These are phyloP conservation scores for Bryum argenteum DNA, from an alignment of 225 moss, liverwort and hornwort species.

Conservation along the genomic window DNA sequence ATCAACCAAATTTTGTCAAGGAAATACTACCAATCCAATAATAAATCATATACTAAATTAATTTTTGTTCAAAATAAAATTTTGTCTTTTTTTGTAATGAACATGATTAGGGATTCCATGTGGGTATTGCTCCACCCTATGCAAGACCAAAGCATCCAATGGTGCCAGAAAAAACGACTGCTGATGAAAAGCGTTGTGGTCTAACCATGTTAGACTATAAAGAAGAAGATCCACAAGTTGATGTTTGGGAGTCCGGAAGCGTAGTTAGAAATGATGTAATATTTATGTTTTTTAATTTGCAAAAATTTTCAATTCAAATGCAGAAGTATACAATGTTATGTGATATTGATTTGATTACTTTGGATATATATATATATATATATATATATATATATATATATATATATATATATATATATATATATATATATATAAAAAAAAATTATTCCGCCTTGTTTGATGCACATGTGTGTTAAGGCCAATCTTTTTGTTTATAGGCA, in stretches of 20 bases:
- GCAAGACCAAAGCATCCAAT: conserved; percentile 56
- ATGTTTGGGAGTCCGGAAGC: conserved; percentile 55
- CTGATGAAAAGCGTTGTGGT: conserved; percentile 44
- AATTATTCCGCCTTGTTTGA: too few species aligned
- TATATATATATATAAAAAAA: too few species aligned
- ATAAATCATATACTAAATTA: neutral
- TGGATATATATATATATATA: too few species aligned
- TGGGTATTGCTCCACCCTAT: conserved; percentile 65
- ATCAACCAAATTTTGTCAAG: too few species aligned
- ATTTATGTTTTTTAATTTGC: neutral
- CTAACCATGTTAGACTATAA: conserved; percentile 41
- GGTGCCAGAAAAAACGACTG: conserved; percentile 36
- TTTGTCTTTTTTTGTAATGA: neutral
- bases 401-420: too few species aligned
- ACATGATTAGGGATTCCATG: conserved; percentile 74
- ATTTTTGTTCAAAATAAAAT: neutral
- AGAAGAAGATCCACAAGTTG: conserved; percentile 38
- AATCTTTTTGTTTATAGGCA: conserved; percentile 27
- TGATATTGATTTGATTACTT: too few species aligned
- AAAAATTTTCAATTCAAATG: neutral
- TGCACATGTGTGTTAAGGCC: too few species aligned
- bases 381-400: too few species aligned
- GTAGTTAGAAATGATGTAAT: conserved; percentile 48
- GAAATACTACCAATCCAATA: neutral
- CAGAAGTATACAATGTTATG: too few species aligned